Evolutionary conservation across 495 filamentous ascomycete species (phyloP), one percentile per base, ranked within the genome.

Genomic region (Lentithecium fluviatile): DNA sequence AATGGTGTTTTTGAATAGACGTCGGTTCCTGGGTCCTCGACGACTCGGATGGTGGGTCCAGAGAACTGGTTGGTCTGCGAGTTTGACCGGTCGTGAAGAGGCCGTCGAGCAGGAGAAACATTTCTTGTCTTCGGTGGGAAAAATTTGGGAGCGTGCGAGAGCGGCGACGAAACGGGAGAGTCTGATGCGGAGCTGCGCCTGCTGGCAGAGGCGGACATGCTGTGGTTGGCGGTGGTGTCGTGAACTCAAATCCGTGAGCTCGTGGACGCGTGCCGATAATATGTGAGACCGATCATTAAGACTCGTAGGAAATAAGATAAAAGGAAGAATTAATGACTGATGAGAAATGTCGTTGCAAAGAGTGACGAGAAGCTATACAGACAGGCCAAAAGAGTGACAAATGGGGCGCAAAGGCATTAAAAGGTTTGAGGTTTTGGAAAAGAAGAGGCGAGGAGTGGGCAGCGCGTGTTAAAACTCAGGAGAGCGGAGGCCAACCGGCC

Each of bases 61-160:
- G 63, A 82, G 76, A 47, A 71, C 62, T 69, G 66, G 67, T 83
- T 84, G 66, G 71, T 78, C 59, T 82, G 75, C 61, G 84, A 83
- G 34, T 79, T 73, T 19, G 78, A 78, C 58, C 82, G 78, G 65
- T 83, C 78, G 68, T 79, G 79, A 55, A 86, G 75, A 45, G 85
- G 81, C 19, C 68, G 56, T 48, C 75, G 67, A 57, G 47, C 68
- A 51, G 65, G 70, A 47, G 70, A 65, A 25, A 52, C 34, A 20
- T 55, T 68, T 57, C 60, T 54, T 36, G 68, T 63, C 19, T 53
- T 47, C 25, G 38, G 49, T 32, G 65, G 65, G 4, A 61, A 65
- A 34, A 60, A 63, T 56, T 49, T 63, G 1, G 68, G 65, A n/a
- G 58, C 53, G 32, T 20, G 20, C 11, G 52, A 32, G 34, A 56